These are phyloP conservation scores for Alternaria longipes DNA, from an alignment of 2,329 filamentous ascomycete genomes.

Conservation along the genomic window DNA sequence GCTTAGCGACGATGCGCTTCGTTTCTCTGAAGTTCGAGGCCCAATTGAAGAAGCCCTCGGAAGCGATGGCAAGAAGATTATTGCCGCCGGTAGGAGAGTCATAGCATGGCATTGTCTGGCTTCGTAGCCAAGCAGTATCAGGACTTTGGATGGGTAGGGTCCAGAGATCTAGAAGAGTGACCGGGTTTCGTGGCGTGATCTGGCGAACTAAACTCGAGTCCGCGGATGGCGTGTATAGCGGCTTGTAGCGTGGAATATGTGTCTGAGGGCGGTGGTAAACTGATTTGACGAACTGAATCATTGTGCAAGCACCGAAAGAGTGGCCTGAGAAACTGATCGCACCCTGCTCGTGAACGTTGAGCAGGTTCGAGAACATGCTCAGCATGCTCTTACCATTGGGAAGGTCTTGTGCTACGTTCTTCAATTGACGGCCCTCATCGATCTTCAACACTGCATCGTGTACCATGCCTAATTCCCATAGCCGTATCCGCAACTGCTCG, in stretches of 20 bases:
- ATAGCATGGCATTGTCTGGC: slow-evolving; percentile 78
- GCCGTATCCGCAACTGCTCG: slow-evolving; percentile 74
- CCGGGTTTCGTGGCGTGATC: slow-evolving; percentile 72
- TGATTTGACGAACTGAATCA: slow-evolving; percentile 80
- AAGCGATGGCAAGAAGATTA: slow-evolving; percentile 75
- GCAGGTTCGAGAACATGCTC: slow-evolving; percentile 65
- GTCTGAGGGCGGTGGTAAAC: slow-evolving; percentile 72
- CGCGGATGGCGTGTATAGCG: slow-evolving; percentile 68
- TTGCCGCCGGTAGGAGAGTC: slow-evolving; percentile 59
- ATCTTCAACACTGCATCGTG: slow-evolving; percentile 74
- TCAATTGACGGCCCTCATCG: slow-evolving; percentile 63
- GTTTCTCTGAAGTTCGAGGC: slow-evolving; percentile 74
- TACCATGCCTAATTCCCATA: slow-evolving; percentile 80
- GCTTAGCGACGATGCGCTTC: slow-evolving; percentile 70
- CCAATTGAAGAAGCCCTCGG: slow-evolving; percentile 83
- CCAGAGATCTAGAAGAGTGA: slow-evolving; percentile 83
- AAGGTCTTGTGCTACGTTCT: slow-evolving; percentile 57
- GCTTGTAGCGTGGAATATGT: slow-evolving; percentile 57
- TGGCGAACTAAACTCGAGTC: slow-evolving; percentile 68
- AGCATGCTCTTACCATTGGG: slow-evolving; percentile 59
- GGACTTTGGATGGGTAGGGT: slow-evolving; percentile 74
- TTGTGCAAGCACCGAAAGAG: slow-evolving; percentile 80
- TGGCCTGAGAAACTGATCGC: slow-evolving; percentile 80
- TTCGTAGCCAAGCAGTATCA: slow-evolving; percentile 69
- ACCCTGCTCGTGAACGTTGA: slow-evolving; percentile 76